Evolutionary conservation across 371 early-diverging fungal genomes (phyloP), one percentile per base, ranked within the genome.

Genomic region (Mortierella sp.): DNA sequence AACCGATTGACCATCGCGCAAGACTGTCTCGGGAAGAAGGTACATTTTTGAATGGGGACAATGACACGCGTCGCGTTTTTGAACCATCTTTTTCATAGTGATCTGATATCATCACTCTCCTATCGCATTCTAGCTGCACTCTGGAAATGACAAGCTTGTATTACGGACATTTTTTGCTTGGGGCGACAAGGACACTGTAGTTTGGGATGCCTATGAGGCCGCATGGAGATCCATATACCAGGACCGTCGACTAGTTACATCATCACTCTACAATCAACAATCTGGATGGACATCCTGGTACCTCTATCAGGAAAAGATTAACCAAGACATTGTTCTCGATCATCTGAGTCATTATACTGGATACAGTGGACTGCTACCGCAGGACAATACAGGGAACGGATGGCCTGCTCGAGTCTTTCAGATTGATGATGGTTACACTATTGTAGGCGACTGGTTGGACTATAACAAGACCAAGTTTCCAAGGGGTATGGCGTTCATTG

Each of bases 201-300:
- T 84, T 17, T 88, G 88, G 88, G 83, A 86, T 44, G 47, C 40
- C 0, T 88, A 86, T 46, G 74, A 82, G 6, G 55, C 73, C 0
- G 71, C 27, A 77, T 84, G 82, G 80, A 9, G 66, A 65, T 34
- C 68, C 60, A 40, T 57, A 39, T 55, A 57, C 22, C 43, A 46
- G 10, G 67, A 61, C 48, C 74, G 78, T 25, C 63, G 47, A 3
- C 37, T 39, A 39, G 54, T 62, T 29, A 34, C 13, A 2, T 43
- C 44, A 44, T 52, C 60, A 5, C 28, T 49, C 10, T 19, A 48
- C 31, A 21, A 60, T 12, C 85, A 85, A 39, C 81, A 83, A 28
- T 82, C 80, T 31, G 88, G 88, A 9, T 88, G 86, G 85, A 88
- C 86, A 3, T 84, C 85, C 1, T 88, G 88, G 87, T 88, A 88